Evolutionary conservation across 345 rosid genomes (phyloP).

Genomic region (Euphorbia lathyris): DNA sequence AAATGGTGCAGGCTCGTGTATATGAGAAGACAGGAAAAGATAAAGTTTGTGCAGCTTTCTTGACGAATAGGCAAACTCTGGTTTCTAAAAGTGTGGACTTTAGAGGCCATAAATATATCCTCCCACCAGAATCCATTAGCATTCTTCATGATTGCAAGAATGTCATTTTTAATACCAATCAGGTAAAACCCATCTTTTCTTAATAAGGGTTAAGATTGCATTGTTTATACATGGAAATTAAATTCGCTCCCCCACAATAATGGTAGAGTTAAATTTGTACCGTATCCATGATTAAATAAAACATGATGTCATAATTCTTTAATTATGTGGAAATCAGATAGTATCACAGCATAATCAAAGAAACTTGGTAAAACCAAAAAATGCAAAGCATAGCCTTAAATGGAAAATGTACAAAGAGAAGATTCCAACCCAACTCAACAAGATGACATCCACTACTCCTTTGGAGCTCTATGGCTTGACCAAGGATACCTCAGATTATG

Average conservation of each 20-base stretch:
- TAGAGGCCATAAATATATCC: slow-evolving; percentile 38
- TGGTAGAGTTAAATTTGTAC: no score
- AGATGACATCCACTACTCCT: slow-evolving; percentile 25
- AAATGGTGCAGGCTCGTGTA: slow-evolving; percentile 47
- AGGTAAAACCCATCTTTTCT: no score
- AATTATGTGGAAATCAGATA: slow-evolving; percentile 40
- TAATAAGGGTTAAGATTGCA: no score
- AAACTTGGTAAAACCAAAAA: slow-evolving; percentile 43
- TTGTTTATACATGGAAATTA: no score
- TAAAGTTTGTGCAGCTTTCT: slow-evolving; percentile 63
- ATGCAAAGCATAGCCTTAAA: slow-evolving; percentile 44
- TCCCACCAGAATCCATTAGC: slow-evolving; percentile 16
- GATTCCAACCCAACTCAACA: slow-evolving; percentile 35
- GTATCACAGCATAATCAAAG: slow-evolving; percentile 70
- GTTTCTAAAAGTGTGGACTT: slow-evolving; percentile 37
- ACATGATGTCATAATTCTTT: no score
- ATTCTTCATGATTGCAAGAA: slow-evolving; percentile 23
- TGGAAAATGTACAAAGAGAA: slow-evolving; percentile 54
- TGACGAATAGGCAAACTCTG: slow-evolving; percentile 63
- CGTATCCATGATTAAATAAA: no score
- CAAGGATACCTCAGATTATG: slow-evolving; percentile 72
- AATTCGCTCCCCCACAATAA: no score
- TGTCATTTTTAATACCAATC: slow-evolving; percentile 11
- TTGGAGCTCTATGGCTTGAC: slow-evolving; percentile 58
- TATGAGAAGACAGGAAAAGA: slow-evolving; percentile 51